Evolutionary conservation across 306 rosid genomes (phyloP), one percentile per base, ranked within the genome.

Genomic region (Cucumis cinereus): DNA sequence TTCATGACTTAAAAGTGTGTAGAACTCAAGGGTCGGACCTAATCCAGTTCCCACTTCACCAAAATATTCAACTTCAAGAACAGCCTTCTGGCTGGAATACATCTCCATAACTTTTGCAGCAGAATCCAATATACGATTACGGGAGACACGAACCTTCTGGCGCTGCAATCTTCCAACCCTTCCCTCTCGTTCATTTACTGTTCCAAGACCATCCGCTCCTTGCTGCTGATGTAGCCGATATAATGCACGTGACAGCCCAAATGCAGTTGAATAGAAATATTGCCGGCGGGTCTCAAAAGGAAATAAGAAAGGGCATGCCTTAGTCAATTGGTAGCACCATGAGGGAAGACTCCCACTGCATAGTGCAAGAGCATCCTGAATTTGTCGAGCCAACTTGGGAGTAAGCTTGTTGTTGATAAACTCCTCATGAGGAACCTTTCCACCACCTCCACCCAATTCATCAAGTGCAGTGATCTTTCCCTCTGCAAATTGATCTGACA

Each of bases 41-140:
- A 95, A 82, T 62, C 99, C 99, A 80, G 99, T 95, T 67, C 99
- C 99, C 81, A 92, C 99, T 85, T 95, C 99, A 78, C 99, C 99
- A 84, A 95, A 95, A 84, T 95, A 95, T 83, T 95, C 99, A 63
- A 95, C 99, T 88, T 95, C 99, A 81, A 95, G 98, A 64, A 95
- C 96, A 69, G 98, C 97, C 85, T 95, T 95, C 75, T 95, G 99
- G 88, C 97, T 95, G 35, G 98, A 90, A 83, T 95, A 95, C 98
- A 95, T 89, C 87, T 95, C 99, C 99, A 95, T 95, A 64, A 95
- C 99, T 87, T 92, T 92, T 14, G 96, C 97, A 74, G 99, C 99
- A 73, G 99, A 95, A 85, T 95, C 98, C 85, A 95, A 82, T 79
- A 95, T 88, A 38, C 97, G 99, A 83, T 95, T 92, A 68, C 99